Evolutionary conservation across 2,329 filamentous ascomycete genomes (phyloP), one percentile per base, ranked within the genome.

Genomic region (Aspergillus fructus): DNA sequence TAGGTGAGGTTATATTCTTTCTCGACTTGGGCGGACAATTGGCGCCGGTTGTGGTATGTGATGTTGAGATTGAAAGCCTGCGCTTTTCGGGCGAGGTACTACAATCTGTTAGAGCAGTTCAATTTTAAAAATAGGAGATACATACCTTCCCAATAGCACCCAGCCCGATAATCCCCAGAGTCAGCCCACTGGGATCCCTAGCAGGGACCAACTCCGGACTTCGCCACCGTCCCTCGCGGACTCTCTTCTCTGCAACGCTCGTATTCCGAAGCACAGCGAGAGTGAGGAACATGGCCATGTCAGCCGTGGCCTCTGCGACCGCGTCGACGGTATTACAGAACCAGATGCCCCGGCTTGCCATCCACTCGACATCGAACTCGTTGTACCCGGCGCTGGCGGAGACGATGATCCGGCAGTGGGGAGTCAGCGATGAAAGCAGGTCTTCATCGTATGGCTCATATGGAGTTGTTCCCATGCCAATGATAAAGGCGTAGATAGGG

Each of bases 281-380:
- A 47, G 73, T 76, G 58, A 78, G 68, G 64, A 80, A 80, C n/a
- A 81, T 70, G 9, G 81, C 77, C 75, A 81, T 79, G 43, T 81
- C 79, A 0, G 79, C 79, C 0, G 79, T 82, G 2, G 82, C 80
- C 55, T 85, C 79, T 0, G 81, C 77, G 0, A 81, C 81, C 0
- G 81, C 83, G 58, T 85, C 76, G 2, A 79, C 67, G 0, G 78
- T 77, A 61, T 83, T 85, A 70, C 81, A 85, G 63, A 85, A 84
- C 68, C 74, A 81, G 24, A 85, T 76, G 5, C 71, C 76, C 17
- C 11, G 27, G 4, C 27, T 30, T 11, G 27, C 27, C 27, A 30
- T 30, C 27, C 27, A 30, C 27, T 30, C 27, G 1, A 30, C 27
- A 1, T 30, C 27, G 9, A 30, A 30, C 27, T 30, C 27, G 9